Evolutionary conservation across 2,329 filamentous ascomycete genomes (phyloP).

Genomic region (Orbilia javanica): DNA sequence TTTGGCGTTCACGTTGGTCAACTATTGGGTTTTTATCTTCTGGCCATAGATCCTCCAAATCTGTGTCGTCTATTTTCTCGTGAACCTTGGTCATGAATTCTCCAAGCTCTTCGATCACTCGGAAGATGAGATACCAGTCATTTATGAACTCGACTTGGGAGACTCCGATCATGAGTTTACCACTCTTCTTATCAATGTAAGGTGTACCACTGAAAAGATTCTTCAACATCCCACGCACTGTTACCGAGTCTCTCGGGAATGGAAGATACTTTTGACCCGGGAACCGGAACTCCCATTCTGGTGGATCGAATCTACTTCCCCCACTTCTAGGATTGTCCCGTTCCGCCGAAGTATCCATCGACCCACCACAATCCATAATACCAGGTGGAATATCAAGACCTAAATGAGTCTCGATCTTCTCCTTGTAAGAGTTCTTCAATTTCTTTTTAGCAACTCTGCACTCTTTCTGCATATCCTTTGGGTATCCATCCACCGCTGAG

Average conservation of each 20-base stretch:
- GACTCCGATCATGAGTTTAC: background rate
- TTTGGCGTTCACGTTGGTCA: conserved; percentile 19
- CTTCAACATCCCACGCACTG: background rate
- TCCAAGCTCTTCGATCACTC: background rate
- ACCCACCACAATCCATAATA: conserved; percentile 41
- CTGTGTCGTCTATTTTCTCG: background rate
- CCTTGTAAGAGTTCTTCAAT: conserved; percentile 9
- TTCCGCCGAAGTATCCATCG: conserved; percentile 21
- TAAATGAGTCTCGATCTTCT: conserved; percentile 4
- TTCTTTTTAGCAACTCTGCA: background rate
- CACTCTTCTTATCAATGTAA: background rate
- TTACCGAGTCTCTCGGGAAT: conserved; percentile 4
- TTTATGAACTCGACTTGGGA: conserved; percentile 24
- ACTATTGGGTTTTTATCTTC: background rate
- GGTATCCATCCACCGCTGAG: background rate
- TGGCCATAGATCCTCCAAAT: background rate
- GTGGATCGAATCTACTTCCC: background rate
- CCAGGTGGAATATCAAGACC: conserved; percentile 12
- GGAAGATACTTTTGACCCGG: background rate
- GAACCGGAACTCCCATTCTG: background rate
- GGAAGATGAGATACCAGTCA: background rate
- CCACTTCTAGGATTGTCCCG: conserved; percentile 14
- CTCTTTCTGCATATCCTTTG: background rate
- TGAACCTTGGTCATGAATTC: background rate
- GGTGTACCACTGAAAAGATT: conserved; percentile 13